Evolutionary conservation across 192 early-diverging fungal genomes (phyloP), one percentile per base, ranked within the genome.

Genomic region (Geranomyces michiganensis): DNA sequence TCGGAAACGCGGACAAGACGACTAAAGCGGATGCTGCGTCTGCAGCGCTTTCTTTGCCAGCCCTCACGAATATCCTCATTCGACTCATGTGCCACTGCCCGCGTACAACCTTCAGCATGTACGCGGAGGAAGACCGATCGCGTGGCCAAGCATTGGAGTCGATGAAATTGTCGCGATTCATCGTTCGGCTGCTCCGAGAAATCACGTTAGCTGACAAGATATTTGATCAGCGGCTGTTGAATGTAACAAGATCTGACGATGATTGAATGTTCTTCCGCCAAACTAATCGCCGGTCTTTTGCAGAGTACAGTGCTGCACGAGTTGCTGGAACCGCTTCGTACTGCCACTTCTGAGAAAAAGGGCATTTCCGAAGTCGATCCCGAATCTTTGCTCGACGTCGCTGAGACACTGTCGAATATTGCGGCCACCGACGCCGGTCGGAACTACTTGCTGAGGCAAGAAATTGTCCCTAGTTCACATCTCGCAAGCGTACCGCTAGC

Each of bases 391-490:
- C 29, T 79, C 5, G 76, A 76, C 59, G 65, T 85, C n/a, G 79
- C 78, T 8, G 74, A 79, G 41, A 53, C 79, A 13, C 56, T 85
- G 3, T 74, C 78, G 14, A 61, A 69, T 55, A 82, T 85, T 24
- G 80, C 79, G 15, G 66, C 84, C 17, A 76, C 78, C 15, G 72
- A 73, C 60, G 45, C 45, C 21, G 80, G 79, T 1, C 29, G 78
- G 21, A 70, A 70, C 22, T 77, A 80, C 26, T 36, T 85, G 7
- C 45, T 79, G 21, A 17, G 67, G 53, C 33, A 56, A 15, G 76
- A 74, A 31, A 74, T 7, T n/a, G 19, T 27, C 4, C 21, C 26
- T 6, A 27, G 3, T n/a, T 14, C 51, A n/a, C 27, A 51, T 32
- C 12, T 13, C 17, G 29, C 58, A 15, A 56, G 19, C 22, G 51